Conservation (phyloP, 2,329 filamentous ascomycete genomes). For the Niveomyces coronatus region DNA sequence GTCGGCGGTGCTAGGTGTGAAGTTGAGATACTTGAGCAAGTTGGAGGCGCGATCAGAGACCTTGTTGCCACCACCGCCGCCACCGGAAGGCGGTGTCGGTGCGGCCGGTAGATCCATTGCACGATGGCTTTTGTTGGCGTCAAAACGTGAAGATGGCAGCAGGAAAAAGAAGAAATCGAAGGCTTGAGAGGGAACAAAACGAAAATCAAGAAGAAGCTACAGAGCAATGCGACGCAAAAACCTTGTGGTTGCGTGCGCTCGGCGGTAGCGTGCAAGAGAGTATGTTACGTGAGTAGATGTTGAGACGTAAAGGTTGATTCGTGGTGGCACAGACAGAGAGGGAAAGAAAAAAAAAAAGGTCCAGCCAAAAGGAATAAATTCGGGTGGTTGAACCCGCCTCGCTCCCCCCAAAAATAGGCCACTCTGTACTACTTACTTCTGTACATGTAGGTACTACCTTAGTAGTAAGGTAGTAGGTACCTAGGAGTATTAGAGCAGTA, state of each 20-base stretch:
- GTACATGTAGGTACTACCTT: not conserved
- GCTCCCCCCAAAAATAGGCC: constrained; percentile 5
- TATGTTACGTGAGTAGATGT: no score
- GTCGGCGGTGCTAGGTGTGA: constrained; percentile 31
- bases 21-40: constrained; percentile 52
- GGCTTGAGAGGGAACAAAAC: not conserved
- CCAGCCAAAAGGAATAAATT: constrained; percentile 7
- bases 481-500: no score
- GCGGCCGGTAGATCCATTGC: constrained; percentile 41
- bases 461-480: no score
- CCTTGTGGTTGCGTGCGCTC: constrained; percentile 10
- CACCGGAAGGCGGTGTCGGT: constrained; percentile 32
- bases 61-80: constrained; percentile 25
- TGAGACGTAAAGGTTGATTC: not conserved
- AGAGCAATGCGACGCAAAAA: constrained; percentile 8
- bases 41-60: constrained; percentile 41
- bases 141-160: no score
- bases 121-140: no score
- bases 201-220: constrained; percentile 5
- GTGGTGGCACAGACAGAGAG: not conserved
- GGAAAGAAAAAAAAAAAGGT: not conserved
- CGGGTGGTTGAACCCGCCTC: constrained; percentile 7
- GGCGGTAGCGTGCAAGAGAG: constrained; percentile 6
- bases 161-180: no score
- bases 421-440: constrained; percentile 5